Percentiles rank a stretch among this genome's conserved stretches.
Evolutionary conservation across 2,329 filamentous ascomycete genomes (phyloP).

Genomic region (Xylariomycetidae sp.): DNA sequence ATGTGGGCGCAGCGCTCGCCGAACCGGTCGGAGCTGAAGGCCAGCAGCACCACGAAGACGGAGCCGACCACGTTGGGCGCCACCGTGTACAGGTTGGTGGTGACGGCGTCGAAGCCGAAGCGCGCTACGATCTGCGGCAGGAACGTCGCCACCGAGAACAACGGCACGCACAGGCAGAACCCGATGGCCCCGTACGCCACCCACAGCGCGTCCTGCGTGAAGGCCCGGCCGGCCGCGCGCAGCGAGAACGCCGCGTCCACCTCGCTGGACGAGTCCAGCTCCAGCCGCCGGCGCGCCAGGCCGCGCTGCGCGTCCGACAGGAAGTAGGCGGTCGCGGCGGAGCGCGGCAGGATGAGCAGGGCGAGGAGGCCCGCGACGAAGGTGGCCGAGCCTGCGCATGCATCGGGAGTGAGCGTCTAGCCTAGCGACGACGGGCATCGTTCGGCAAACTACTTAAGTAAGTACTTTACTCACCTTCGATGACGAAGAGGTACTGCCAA

Average conservation of each 20-base stretch:
- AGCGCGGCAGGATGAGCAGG: background rate
- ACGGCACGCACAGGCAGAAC: conserved; percentile 43
- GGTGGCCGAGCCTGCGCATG: conserved; percentile 18
- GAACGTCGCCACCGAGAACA: conserved; percentile 36
- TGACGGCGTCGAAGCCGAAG: conserved; percentile 36
- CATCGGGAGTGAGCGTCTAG: too few species aligned
- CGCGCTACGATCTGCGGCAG: conserved; percentile 40
- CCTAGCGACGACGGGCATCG: too few species aligned
- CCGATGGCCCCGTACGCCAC: conserved; percentile 37
- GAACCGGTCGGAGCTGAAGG: conserved; percentile 37
- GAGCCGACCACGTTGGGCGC: conserved; percentile 42
- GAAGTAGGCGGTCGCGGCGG: conserved; percentile 34
- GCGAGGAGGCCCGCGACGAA: conserved; percentile 8
- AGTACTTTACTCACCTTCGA: too few species aligned
- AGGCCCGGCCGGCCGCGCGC: conserved; percentile 33
- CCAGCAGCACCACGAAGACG: conserved; percentile 36
- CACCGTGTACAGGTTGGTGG: conserved; percentile 43
- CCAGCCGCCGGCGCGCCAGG: conserved; percentile 36
- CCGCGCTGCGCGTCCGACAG: conserved; percentile 37
- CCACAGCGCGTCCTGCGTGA: conserved; percentile 37
- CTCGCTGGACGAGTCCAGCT: conserved; percentile 37
- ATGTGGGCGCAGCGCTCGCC: conserved; percentile 42
- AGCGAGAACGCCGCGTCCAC: conserved; percentile 32
- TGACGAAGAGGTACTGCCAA: conserved; percentile 23
- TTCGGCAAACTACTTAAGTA: too few species aligned